phyloP scores from a whole-genome alignment of 2,329 filamentous ascomycete species.

The Capronia americana region DNA sequence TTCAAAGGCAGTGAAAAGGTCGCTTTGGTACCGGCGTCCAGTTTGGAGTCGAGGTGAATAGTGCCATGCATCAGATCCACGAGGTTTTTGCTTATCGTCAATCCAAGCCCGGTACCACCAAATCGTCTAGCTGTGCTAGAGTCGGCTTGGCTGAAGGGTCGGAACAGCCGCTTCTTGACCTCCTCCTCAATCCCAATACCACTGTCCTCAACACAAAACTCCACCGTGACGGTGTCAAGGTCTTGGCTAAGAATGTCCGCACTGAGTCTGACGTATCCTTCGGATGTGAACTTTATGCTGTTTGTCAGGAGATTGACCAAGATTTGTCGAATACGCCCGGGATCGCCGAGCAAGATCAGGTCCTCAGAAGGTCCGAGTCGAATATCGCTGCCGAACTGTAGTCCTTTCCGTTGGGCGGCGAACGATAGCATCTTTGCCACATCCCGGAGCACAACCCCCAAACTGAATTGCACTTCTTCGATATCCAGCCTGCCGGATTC shows the following conservation, averaged over 20 bases:
- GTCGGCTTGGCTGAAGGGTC: slow-evolving; percentile 82
- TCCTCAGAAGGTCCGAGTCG: slow-evolving; percentile 67
- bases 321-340: slow-evolving; percentile 76
- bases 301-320: slow-evolving; percentile 80
- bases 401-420: slow-evolving; percentile 74
- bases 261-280: slow-evolving; percentile 71
- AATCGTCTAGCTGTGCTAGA: slow-evolving; percentile 79
- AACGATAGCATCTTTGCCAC: slow-evolving; percentile 81
- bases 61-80: slow-evolving; percentile 78
- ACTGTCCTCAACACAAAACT: slow-evolving; percentile 76
- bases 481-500: slow-evolving; percentile 79
- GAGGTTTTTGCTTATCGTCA: slow-evolving; percentile 82
- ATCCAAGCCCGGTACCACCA: slow-evolving; percentile 76
- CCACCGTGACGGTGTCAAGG: slow-evolving; percentile 68
- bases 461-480: slow-evolving; percentile 79
- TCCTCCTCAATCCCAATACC: slow-evolving; percentile 83
- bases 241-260: slow-evolving; percentile 70
- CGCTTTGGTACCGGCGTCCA: slow-evolving; percentile 73
- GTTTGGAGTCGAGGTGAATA: slow-evolving; percentile 72
- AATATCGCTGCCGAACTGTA: slow-evolving; percentile 72
- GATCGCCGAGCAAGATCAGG: slow-evolving; percentile 77
- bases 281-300: slow-evolving; percentile 75
- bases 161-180: slow-evolving; percentile 74
- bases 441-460: slow-evolving; percentile 74
- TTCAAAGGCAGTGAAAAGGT: slow-evolving; percentile 79